Percentiles rank a stretch among this genome's conserved stretches.
Evolutionary conservation across 2,329 filamentous ascomycete genomes (phyloP).

Genomic region (Diplodia sapinea): DNA sequence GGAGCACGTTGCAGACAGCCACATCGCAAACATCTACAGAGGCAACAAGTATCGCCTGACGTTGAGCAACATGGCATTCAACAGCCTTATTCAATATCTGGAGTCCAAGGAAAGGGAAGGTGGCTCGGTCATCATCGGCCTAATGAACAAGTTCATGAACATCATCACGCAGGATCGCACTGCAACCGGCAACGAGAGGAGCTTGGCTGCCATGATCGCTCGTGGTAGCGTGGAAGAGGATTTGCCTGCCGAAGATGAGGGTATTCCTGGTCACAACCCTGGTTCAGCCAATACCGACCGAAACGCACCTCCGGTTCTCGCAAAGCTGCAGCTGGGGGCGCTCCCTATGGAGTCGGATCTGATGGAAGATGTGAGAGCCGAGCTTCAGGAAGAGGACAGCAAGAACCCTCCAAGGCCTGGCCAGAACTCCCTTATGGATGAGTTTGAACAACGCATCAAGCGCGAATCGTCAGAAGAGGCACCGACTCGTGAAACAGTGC

Average conservation of each 20-base stretch:
- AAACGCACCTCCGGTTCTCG: constrained; percentile 64
- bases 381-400: constrained; percentile 84
- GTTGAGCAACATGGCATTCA: constrained; percentile 83
- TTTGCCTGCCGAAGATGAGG: constrained; percentile 70
- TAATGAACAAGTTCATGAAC: constrained; percentile 69
- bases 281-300: constrained; percentile 66
- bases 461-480: constrained; percentile 86
- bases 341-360: constrained; percentile 83
- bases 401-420: constrained; percentile 74
- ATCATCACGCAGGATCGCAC: constrained; percentile 65
- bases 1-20: constrained; percentile 77
- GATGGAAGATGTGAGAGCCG: constrained; percentile 82
- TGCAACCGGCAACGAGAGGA: constrained; percentile 61
- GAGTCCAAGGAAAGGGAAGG: constrained; percentile 85
- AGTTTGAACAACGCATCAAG: constrained; percentile 88
- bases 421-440: constrained; percentile 76
- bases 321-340: constrained; percentile 75
- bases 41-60: constrained; percentile 89
- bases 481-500: constrained; percentile 77
- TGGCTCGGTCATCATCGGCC: constrained; percentile 75
- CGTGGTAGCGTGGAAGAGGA: constrained; percentile 61
- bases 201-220: constrained; percentile 64
- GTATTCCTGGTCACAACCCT: constrained; percentile 70
- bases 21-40: constrained; percentile 79
- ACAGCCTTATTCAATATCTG: constrained; percentile 83